Evolutionary conservation across 1,139 yeast genomes (phyloP), one percentile per base, ranked within the genome.

Genomic region (Lizanozyma gosingica): DNA sequence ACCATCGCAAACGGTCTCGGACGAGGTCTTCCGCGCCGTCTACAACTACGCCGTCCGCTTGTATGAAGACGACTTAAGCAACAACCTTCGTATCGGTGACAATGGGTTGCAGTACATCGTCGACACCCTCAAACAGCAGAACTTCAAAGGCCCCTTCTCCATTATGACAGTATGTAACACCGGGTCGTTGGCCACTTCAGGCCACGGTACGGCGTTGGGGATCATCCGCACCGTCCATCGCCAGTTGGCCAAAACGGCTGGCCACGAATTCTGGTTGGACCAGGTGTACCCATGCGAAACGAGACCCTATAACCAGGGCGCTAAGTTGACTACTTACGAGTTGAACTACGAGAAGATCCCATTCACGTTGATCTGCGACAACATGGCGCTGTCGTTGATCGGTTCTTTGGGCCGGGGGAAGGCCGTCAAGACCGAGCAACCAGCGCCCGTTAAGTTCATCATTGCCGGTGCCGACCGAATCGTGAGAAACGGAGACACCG

Each of bases 391-490:
- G 0, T 81, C 94, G 33, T 69, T 88, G 44, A 68, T 90, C 40
- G 52, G 59, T 11, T 51, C 65, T 4, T 60, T 66, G 44, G 50
- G 52, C 17, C 44, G 49, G 9, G 48, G 45, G 9, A 51, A 43
- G 17, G 34, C 42, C 6, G 48, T 58, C 29, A 62, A 6, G 6
- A 22, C 60, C 39, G 46, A 42, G 3, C 48, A 48, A 43, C 35
- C 44, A 15, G 81, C 71, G 54, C 94, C 84, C 1, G 77, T 92
- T 41, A 83, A 83, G 57, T 86, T 88, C 39, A 82, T 90, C 27
- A 86, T 92, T 40, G 97, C 85, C n/a, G 98, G 98, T 36, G 97
- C 97, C n/a, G 98, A 92, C 57, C 76, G 98, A 58, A 83, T 92
- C 33, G 97, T 90, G 2, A 67, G 71, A 37, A 84, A 88, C 59